Base-by-base conservation (phyloP, 345 rosid species). In the Pugionium cornutum region DNA sequence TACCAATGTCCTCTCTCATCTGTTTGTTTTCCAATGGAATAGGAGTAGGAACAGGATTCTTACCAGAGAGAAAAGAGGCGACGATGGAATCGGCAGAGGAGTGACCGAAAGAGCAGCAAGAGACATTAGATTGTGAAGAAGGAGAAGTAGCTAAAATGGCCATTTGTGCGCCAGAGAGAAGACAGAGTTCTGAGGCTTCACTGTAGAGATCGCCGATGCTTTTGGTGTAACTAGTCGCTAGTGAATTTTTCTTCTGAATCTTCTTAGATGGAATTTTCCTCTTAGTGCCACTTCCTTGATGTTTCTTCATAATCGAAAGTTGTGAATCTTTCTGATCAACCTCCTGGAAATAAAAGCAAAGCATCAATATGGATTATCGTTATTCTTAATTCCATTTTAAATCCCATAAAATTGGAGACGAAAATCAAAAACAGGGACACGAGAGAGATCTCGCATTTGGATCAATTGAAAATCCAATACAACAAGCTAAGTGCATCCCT, bases 391-490 rank as follows among this genome's bases (percentile, higher is more conserved):
- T 42, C 37, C 4, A 53, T 18, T 37, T 31, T 6, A 28, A 35
- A 18, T 8, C 43, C 0, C 34, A 69, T 44, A 18, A 7, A 34
- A 56, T 10, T 48, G 43, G 3, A 58, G 28, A 47, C 42, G 31
- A 5, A 66, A 5, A 45, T 18, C 56, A 10, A 30, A 11, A 65
- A 11, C 6, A 2, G 28, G 27, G 34, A 42, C 41, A 62, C 58
- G 40, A 36, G 36, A 39, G 45, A 56, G 53, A 72, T 53, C 59
- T 18, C 31, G 44, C 55, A 72, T 72, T 67, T 66, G 4, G 56
- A 18, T 18, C 61, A 33, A 56, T 29, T 18, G 32, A 56, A 26
- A 56, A 48, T 27, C 46, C 32, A 41, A 46, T 7, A 10, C 43
- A 58, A 10, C 11, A 41, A 40, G 43, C 44, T 18, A 29, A 51